Evolutionary conservation across 768 basidiomycete species (phyloP), one percentile per base, ranked within the genome.

Genomic region (Mycena maculata): DNA sequence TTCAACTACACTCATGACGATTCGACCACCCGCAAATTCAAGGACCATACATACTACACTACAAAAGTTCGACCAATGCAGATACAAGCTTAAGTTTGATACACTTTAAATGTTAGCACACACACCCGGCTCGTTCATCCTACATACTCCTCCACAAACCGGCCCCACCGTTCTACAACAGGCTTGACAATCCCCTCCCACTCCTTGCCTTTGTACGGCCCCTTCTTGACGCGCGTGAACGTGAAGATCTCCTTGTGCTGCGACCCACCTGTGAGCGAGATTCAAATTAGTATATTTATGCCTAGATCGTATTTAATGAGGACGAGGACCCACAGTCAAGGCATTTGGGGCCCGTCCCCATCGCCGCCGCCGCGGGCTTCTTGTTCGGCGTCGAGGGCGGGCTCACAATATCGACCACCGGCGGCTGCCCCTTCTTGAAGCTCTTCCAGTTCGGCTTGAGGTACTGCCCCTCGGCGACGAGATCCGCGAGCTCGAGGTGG

Each of bases 201-300:
- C 76, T 94, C 94, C 67, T 82, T 86, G 9, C 88, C 89, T 65
- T 85, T 82, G 71, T 88, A 85, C 33, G 63, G 75, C 0, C 91
- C 92, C 11, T 73, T 76, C 41, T 75, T 79, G 55, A 88, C 84
- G 47, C 88, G 85, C 45, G 78, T 78, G 72, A 95, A 93, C 41
- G 90, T 80, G 74, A 95, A 95, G 20, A 95, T 93, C 73, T 95
- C 94, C 72, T 87, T 88, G 76, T 95, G 94, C 28, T 85, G 71
- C 11, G 72, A 79, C 18, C 88, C 88, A 69, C 88, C 88, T 89
- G 52, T 9, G 70, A 47, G n/a, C n/a, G n/a, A n/a, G n/a, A 67
- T 23, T n/a, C 31, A 45, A 63, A 58, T 49, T 5, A 63, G 45
- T 36, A 22, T 44, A 39, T n/a, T n/a, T n/a, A n/a, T n/a, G n/a